Percentiles rank a stretch among this genome's conserved stretches.
These are phyloP conservation scores for Thoreauomyces humboldtii DNA, from an alignment of 192 early-diverging fungal species.

Conservation along the genomic window DNA sequence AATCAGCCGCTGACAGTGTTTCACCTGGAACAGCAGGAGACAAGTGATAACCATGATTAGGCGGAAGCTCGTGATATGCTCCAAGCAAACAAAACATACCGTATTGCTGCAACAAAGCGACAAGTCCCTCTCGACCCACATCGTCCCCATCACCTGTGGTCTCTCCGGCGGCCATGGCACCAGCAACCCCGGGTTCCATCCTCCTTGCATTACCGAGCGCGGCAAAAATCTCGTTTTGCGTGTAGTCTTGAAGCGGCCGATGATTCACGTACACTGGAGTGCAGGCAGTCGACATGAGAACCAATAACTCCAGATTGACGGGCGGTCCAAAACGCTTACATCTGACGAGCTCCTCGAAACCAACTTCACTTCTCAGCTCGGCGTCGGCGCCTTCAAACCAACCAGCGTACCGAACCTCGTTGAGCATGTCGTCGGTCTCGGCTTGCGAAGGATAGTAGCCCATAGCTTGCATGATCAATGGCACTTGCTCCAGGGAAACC, in stretches of 20 bases:
- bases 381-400: conserved; percentile 28
- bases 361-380: conserved; percentile 36
- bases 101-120: conserved; percentile 55
- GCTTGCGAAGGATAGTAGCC: conserved; percentile 53
- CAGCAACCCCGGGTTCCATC: conserved; percentile 38
- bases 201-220: conserved; percentile 39
- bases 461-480: conserved; percentile 59
- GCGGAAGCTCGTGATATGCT: background rate
- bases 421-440: conserved; percentile 59
- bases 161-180: too few species aligned
- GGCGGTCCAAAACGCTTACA: conserved; percentile 24
- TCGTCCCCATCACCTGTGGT: background rate
- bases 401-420: conserved; percentile 53
- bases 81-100: conserved; percentile 25
- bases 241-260: conserved; percentile 42
- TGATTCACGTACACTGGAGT: conserved; percentile 56
- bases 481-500: conserved; percentile 43
- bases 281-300: background rate
- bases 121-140: conserved; percentile 34
- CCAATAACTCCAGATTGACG: background rate
- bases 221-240: conserved; percentile 38
- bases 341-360: conserved; percentile 54
- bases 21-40: conserved; percentile 34
- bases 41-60: background rate
- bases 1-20: conserved; percentile 39